A percentile compares a stretch with the other conserved stretches of the same genome.
Conservation (phyloP, 352 stramenopile genomes). For the Pythium rishiriense region DNA sequence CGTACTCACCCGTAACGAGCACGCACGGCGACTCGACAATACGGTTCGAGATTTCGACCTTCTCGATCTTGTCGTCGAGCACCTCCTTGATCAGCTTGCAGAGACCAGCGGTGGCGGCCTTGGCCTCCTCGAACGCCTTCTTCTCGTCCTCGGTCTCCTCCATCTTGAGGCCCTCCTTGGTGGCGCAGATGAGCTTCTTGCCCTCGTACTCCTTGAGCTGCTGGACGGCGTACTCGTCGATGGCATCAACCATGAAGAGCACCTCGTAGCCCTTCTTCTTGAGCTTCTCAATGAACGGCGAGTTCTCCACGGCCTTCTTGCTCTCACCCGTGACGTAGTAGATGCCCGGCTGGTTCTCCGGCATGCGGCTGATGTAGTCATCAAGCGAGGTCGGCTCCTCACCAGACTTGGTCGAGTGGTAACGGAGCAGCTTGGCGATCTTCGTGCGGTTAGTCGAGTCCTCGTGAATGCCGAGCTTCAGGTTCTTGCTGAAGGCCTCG, state of each 20-base stretch:
- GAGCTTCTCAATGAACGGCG: conserved; percentile 99
- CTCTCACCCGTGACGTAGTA: conserved; percentile 99
- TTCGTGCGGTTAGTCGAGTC: conserved; percentile 94
- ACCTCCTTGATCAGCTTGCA: conserved; percentile 99
- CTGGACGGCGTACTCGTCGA: conserved; percentile 99
- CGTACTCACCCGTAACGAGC: conserved; percentile 99
- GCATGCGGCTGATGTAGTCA: conserved; percentile 97
- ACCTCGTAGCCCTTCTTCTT: conserved; percentile 99
- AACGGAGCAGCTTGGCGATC: conserved; percentile 96
- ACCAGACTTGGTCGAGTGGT: conserved; percentile 98
- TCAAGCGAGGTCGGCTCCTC: conserved; percentile 97
- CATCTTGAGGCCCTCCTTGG: conserved; percentile 97
- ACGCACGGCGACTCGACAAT: conserved; percentile 98
- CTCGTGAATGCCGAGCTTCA: conserved; percentile 99
- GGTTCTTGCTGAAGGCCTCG: conserved; percentile 96
- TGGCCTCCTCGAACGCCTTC: conserved; percentile 99
- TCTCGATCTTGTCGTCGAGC: conserved; percentile 99
- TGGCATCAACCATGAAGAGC: conserved; percentile 99
- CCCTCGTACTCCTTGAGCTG: conserved; percentile 99
- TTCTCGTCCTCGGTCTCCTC: conserved; percentile 97
- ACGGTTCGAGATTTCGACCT: conserved; percentile 99
- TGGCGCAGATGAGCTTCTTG: conserved; percentile 99
- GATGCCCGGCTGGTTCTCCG: conserved; percentile 97
- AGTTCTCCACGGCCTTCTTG: conserved; percentile 99
- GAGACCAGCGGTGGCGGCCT: conserved; percentile 96